Conservation (phyloP, 768 basidiomycete species). For the Pleurotus eryngii region DNA sequence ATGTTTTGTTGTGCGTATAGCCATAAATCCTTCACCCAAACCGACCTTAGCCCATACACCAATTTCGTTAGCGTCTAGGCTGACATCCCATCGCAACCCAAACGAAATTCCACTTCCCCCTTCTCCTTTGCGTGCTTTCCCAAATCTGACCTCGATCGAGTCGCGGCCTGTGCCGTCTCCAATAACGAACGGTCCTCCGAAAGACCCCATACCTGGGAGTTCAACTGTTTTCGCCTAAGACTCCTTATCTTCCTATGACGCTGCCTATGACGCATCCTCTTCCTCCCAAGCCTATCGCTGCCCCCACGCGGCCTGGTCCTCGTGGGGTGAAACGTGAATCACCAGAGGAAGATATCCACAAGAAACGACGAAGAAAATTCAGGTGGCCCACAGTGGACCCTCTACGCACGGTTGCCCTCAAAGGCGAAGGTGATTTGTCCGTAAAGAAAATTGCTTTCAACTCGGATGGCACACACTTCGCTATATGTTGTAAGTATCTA, state of each 20-base stretch:
- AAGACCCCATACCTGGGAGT: not conserved
- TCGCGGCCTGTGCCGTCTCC: conserved; percentile 15
- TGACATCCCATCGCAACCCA: too few relatives aligned
- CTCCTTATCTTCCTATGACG: not conserved
- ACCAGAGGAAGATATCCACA: conserved; percentile 1
- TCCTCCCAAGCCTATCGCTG: conserved; percentile 27
- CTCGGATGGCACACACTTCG: conserved; percentile 52
- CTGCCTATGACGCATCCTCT: conserved; percentile 23
- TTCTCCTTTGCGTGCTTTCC: too few relatives aligned
- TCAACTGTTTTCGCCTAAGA: not conserved
- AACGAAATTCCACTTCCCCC: too few relatives aligned
- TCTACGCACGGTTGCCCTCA: conserved; percentile 32
- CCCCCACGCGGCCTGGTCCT: conserved; percentile 10
- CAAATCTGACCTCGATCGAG: too few relatives aligned
- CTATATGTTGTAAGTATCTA: conserved; percentile 48
- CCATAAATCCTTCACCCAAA: too few relatives aligned
- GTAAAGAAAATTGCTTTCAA: conserved; percentile 49
- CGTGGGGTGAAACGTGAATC: conserved; percentile 35
- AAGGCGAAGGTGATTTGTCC: conserved; percentile 44
- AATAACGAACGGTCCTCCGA: conserved; percentile 2
- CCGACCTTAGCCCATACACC: too few relatives aligned
- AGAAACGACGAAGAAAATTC: conserved; percentile 29
- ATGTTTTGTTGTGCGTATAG: too few relatives aligned
- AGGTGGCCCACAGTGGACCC: conserved; percentile 48
- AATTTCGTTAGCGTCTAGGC: too few relatives aligned